Evolutionary conservation across 371 early-diverging fungal species (phyloP), one percentile per base, ranked within the genome.

Genomic region (Sporodiniella umbellata): DNA sequence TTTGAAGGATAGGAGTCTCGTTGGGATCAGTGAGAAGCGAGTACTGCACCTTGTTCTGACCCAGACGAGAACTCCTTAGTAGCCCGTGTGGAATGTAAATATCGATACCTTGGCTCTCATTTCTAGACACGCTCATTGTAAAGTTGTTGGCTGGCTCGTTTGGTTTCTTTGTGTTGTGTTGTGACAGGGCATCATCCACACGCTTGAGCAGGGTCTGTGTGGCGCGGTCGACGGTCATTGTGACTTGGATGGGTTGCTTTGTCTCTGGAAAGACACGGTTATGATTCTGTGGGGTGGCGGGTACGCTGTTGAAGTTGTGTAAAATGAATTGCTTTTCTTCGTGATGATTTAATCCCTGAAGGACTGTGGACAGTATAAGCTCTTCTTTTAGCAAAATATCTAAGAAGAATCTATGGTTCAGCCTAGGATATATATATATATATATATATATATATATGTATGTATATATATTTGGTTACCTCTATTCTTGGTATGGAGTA

Each of bases 41-140:
- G 45, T 72, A 72, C 17, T 72, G 69, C 8, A 52, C 54, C 31
- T 64, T 62, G 12, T 60, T 65, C 7, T 58, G 47, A 14, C 60
- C 44, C 12, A 71, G 33, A 1, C 47, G 35, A 8, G 60, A 64
- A 25, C 62, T 64, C 35, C 69, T 40, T 8, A 72, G 31, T 5
- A 66, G 37, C 0, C 73, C 73, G 39, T 68, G 58, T 0, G 66
- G 59, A 26, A 72, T 23, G 15, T 63, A 47, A 0, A 72, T 60
- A 51, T 72, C 73, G 0, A 72, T 48, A 2, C 69, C 69, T 6
- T 47, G 31, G 26, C 15, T 8, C 5, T 66, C 51, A 42, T 66
- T 69, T 4, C 63, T 31, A 3, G 52, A 50, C 0, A 58, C 58
- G 0, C 51, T 50, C 63, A 63, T 63, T 15, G 57, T 47, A 11